Base-by-base conservation (phyloP, 2,329 filamentous ascomycete species). In the Neopestalotiopsis clavispora region DNA sequence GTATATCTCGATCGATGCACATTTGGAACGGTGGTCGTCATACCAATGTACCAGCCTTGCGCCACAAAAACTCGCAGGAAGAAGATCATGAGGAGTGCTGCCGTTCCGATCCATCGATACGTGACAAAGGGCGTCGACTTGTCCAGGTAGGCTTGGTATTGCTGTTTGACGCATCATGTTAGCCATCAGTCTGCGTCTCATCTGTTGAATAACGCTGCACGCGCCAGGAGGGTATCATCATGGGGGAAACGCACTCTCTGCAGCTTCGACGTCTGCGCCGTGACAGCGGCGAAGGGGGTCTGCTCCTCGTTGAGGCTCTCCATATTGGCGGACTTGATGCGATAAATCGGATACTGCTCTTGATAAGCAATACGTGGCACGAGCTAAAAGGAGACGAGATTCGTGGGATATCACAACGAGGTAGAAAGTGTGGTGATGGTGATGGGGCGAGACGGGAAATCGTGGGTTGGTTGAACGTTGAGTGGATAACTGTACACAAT, bases 1-100 rank as follows among this genome's bases (percentile, higher is more conserved):
- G 49, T 9, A 20, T 28, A n/a, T 20, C 62, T 42, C 4, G 38
- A n/a, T 30, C 30, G 14, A n/a, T 28, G 38, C 20, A 38, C 17
- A n/a, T 34, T n/a, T n/a, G 52, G 6, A 49, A 56, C 17, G 28
- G 17, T n/a, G 45, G 34, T 13, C 34, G 58, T 75, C 86, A 69
- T 79, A 97, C 94, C 94, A 74, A 99, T 98, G 81, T 99, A 99
- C 96, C 96, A 99, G 83, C 96, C 96, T 84, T 98, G 94, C 69
- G 94, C 94, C 65, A 97, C 72, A 73, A 99, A 86, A 81, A 99
- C 97, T 79, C 96, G 91, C 74, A 96, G 80, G 80, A 94, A 95
- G 86, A 99, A 99, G 75, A 94, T 71, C 71, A 94, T 68, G 69
- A 98, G 89, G 68, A 92, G 86, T 56, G 88, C 85, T 65, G 83